Percentiles rank a stretch among this genome's conserved stretches.
phyloP scores from a whole-genome alignment of 1,284 basidiomycete species.

The Flammula alnicola region DNA sequence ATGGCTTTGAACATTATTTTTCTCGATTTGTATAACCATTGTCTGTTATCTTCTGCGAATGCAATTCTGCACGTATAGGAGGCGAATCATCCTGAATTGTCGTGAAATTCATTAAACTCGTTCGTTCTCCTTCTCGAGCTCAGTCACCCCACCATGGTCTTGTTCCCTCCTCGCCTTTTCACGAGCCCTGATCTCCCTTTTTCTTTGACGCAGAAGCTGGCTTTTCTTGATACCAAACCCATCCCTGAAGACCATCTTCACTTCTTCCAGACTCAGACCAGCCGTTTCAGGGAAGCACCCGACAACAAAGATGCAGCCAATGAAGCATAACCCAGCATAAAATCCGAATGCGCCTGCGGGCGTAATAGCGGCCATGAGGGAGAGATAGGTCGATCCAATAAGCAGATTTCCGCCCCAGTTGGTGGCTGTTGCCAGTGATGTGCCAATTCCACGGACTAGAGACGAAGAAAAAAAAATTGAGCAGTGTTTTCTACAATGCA shows the following conservation, averaged over 20 bases:
- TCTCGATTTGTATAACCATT: too few relatives aligned
- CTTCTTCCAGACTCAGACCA: slow-evolving; percentile 79
- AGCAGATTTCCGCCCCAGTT: slow-evolving; percentile 85
- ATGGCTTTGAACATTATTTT: too few relatives aligned
- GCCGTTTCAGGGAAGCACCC: slow-evolving; percentile 80
- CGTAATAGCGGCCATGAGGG: slow-evolving; percentile 76
- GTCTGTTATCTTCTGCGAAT: too few relatives aligned
- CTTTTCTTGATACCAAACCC: slow-evolving; percentile 66
- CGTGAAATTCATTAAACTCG: slow-evolving; percentile 1
- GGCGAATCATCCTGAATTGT: too few relatives aligned
- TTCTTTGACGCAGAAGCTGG: slow-evolving; percentile 47
- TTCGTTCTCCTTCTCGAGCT: background rate
- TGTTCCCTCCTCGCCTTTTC: slow-evolving; percentile 21
- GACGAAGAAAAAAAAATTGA: too few relatives aligned
- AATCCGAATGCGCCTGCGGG: slow-evolving; percentile 82
- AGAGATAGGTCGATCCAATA: slow-evolving; percentile 80
- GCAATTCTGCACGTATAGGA: too few relatives aligned
- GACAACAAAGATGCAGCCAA: slow-evolving; percentile 73
- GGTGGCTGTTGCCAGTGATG: slow-evolving; percentile 77
- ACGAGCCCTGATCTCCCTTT: slow-evolving; percentile 36
- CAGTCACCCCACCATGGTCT: background rate
- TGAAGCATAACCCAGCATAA: slow-evolving; percentile 75
- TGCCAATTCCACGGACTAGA: slow-evolving; percentile 79
- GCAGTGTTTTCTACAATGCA: background rate
- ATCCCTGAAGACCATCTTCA: slow-evolving; percentile 59